These are phyloP conservation scores for Paraleonurus japonicus DNA, from an alignment of 257 asterid species.

Conservation along the genomic window DNA sequence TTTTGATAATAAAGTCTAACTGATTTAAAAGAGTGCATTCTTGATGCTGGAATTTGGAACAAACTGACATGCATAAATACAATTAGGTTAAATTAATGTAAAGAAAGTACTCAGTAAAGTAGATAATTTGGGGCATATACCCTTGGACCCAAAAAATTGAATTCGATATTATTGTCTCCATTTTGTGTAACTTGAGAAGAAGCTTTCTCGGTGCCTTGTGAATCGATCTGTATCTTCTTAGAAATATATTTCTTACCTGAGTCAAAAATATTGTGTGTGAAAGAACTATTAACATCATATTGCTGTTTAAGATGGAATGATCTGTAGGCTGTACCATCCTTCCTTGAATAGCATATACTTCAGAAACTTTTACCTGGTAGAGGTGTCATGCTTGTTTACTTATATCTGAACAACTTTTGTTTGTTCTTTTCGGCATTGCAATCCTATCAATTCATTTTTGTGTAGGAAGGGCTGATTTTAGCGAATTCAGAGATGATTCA, in stretches of 20 bases:
- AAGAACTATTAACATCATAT: not conserved
- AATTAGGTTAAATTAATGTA: not conserved
- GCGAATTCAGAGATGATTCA: constrained; percentile 34
- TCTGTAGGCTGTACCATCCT: not conserved
- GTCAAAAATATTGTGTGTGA: not conserved
- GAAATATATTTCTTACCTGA: not conserved
- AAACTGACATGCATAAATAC: not conserved
- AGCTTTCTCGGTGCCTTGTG: not conserved
- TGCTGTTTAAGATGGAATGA: not conserved
- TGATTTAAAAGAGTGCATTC: not conserved
- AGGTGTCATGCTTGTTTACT: not conserved
- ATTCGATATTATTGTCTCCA: not conserved
- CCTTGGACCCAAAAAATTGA: not conserved
- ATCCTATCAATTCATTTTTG: constrained; percentile 10
- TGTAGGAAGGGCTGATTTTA: constrained; percentile 53
- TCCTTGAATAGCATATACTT: not conserved
- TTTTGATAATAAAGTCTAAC: constrained; percentile 4
- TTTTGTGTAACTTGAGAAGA: not conserved
- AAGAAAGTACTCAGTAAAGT: not conserved
- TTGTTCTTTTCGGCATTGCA: constrained; percentile 6
- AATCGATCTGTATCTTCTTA: not conserved
- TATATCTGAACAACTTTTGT: not conserved
- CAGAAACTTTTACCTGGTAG: not conserved
- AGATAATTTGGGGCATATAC: not conserved
- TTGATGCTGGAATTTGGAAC: constrained; percentile 1